Evolutionary conservation across 768 basidiomycete genomes (phyloP), one percentile per base, ranked within the genome.

Genomic region (Tricholoma matsutake): DNA sequence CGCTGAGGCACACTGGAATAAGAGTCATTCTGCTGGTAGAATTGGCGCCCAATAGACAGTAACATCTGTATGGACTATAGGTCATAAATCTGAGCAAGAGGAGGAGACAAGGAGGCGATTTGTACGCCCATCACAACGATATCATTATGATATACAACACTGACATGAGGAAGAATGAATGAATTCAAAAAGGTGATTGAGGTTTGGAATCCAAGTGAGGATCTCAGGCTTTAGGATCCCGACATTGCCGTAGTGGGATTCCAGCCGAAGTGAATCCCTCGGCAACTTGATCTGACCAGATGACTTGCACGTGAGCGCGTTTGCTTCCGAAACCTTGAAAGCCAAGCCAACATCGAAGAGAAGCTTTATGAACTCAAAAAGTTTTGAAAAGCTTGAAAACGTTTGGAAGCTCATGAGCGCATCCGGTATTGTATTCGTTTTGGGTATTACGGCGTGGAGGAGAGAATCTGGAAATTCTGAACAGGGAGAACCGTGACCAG

Each of bases 391-490:
- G 28, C 49, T 29, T 51, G 14, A 29, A 14, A 51, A 51, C 47
- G 25, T 51, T 51, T 51, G 28, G 49, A 47, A 47, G 45, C 28
- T 28, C 13, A 5, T 43, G 35, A 20, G 9, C 28, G 13, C 25
- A 51, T 29, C 49, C 22, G 22, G 22, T 25, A 25, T 25, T 25
- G 22, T 25, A 25, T 25, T 25, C 22, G 3, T 25, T 25, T 25
- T 25, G 22, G 22, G 22, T 69, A 70, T 72, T 72, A 72, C 68
- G 69, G 67, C 69, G 61, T 63, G 62, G 60, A 67, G 65, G 35
- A 53, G 66, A 64, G 65, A 64, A 74, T 74, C 69, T 73, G 67
- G 72, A 72, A 71, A 69, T 72, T 72, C 67, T 68, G 55, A 58
- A 59, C 63, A 45, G 65, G 39, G 13, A 39, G 43, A 7, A 18